Base-by-base conservation (phyloP, 179 eudicot species). In the Vitellaria paradoxa region DNA sequence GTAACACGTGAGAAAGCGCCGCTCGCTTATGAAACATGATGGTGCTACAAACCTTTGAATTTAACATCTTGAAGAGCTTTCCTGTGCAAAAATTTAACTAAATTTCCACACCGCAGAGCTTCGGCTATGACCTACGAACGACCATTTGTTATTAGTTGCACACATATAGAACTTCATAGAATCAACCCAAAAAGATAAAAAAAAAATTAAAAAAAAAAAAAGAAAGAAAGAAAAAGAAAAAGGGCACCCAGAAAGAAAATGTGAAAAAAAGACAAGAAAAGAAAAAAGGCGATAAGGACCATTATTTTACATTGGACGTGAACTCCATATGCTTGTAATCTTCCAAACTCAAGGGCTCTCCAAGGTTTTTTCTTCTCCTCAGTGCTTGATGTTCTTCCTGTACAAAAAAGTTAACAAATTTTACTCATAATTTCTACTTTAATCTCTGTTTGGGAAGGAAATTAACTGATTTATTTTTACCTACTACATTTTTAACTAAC, bases 41-140 rank as follows among this genome's bases (percentile, higher is more conserved):
- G 37, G 37, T 30, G 2, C 1, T 30, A 30, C 30, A 20, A 37
- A 87, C 92, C 88, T 87, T 85, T 89, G 78, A 78, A 89, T 56
- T 75, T 77, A 42, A 89, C 86, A 72, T 89, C 88, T 53, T 68
- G 80, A 62, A 89, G 77, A 72, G 92, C 92, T 79, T 80, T 63
- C 70, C 92, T 79, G 70, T 89, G 92, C 81, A 89, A 71, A 72
- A 87, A 89, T 72, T 89, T 89, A 7, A 89, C 92, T 14, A 89
- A 69, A 77, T 89, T 89, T 4, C 92, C 92, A 49, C 90, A 89
- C 14, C 90, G 80, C 67, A 87, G 65, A 70, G 90, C 79, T 73
- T 89, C 92, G 52, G 68, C 81, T 69, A 89, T 82, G 6, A 87
- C 88, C 90, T 87, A 57, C 74, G 45, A 81, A 2, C 42, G 4